Conservation (phyloP, 768 basidiomycete genomes). For the Polyporus arcularius region DNA sequence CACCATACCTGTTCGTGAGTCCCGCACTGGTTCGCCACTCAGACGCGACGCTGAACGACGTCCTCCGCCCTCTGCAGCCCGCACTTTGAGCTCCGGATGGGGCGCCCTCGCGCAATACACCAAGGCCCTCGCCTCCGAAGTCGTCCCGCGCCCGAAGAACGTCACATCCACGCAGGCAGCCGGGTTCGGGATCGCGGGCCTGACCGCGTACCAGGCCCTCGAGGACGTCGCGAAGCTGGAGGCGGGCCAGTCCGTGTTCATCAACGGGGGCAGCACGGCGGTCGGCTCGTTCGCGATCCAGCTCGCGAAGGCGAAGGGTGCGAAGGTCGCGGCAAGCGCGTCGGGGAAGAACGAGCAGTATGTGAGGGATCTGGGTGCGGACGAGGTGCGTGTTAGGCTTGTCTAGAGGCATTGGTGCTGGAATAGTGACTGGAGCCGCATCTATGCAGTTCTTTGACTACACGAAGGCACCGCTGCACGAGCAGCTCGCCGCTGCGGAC, state of each 20-base stretch:
- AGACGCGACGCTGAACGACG: conserved; percentile 8
- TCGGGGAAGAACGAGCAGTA: conserved; percentile 61
- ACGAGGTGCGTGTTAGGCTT: conserved; percentile 46
- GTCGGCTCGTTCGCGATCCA: conserved; percentile 76
- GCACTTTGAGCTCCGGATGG: conserved; percentile 40
- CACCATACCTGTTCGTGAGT: conserved; percentile 40
- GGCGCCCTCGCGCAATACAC: conserved; percentile 64
- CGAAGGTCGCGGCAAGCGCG: conserved; percentile 57
- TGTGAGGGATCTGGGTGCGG: conserved; percentile 62
- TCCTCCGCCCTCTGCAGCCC: conserved; percentile 20
- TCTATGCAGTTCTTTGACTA: conserved; percentile 57
- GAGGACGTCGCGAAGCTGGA: conserved; percentile 51
- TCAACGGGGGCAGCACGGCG: conserved; percentile 71
- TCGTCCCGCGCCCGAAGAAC: conserved; percentile 48
- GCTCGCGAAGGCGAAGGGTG: conserved; percentile 65
- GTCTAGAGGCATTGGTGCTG: not conserved
- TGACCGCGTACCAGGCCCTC: conserved; percentile 62
- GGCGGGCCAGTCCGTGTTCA: conserved; percentile 57
- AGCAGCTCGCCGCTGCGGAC: conserved; percentile 45
- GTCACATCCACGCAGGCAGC: conserved; percentile 60
- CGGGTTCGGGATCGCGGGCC: conserved; percentile 56
- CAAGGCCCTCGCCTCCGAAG: conserved; percentile 41
- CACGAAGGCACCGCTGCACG: conserved; percentile 48
- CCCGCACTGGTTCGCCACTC: not conserved
- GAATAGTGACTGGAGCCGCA: not conserved